phyloP scores from a whole-genome alignment of 768 basidiomycete genomes.

The Suillus brevipes region DNA sequence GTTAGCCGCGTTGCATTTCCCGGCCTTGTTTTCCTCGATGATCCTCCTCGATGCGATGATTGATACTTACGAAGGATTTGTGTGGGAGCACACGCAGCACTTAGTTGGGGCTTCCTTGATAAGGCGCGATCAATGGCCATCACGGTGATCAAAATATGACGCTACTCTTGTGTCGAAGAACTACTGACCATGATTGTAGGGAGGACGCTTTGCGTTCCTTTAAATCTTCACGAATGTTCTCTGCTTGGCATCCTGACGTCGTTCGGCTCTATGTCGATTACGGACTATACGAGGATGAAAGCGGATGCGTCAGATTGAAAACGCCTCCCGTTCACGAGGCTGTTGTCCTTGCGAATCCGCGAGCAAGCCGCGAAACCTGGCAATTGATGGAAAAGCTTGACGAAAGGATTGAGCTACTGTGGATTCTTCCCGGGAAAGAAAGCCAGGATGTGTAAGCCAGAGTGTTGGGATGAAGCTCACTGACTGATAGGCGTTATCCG shows the following conservation, averaged over 20 bases:
- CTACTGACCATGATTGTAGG: slow-evolving; percentile 32
- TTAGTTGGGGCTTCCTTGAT: slow-evolving; percentile 47
- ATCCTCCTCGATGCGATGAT: slow-evolving; percentile 82
- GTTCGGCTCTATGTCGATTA: slow-evolving; percentile 63
- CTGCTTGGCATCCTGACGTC: slow-evolving; percentile 64
- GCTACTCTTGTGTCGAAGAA: background rate
- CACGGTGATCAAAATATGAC: slow-evolving; percentile 40
- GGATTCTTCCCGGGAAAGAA: slow-evolving; percentile 26
- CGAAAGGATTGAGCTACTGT: slow-evolving; percentile 26
- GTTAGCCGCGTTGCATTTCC: slow-evolving; percentile 62
- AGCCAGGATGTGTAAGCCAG: slow-evolving; percentile 11
- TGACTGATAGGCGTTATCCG: background rate
- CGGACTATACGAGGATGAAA: slow-evolving; percentile 41
- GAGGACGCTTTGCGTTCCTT: slow-evolving; percentile 59
- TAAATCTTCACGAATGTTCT: slow-evolving; percentile 61
- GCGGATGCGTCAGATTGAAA: slow-evolving; percentile 56
- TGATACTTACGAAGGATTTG: background rate
- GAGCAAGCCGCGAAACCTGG: slow-evolving; percentile 26
- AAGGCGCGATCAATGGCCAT: slow-evolving; percentile 64
- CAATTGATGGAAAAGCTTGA: slow-evolving; percentile 28
- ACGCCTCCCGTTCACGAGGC: slow-evolving; percentile 68
- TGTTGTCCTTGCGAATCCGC: slow-evolving; percentile 53
- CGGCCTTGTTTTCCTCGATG: slow-evolving; percentile 68
- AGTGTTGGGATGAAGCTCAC: background rate
- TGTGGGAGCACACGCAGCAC: background rate